Evolutionary conservation across 2,329 filamentous ascomycete species (phyloP).

Genomic region (Sclerotinia trifoliorum): DNA sequence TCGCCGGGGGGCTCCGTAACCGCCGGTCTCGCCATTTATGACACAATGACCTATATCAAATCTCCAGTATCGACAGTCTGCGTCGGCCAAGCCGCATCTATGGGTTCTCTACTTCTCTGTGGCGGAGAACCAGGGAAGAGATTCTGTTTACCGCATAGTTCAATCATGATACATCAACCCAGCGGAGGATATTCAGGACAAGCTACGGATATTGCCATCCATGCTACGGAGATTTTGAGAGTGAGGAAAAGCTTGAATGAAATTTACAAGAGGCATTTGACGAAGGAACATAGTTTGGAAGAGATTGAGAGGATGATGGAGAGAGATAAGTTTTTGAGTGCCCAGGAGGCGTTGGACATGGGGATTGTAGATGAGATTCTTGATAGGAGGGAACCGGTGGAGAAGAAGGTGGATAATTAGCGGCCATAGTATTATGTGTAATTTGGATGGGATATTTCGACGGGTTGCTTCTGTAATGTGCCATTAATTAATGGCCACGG

Average conservation of each 20-base stretch:
- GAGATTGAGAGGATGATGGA: conserved; percentile 96
- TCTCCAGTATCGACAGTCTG: conserved; percentile 93
- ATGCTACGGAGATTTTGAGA: conserved; percentile 92
- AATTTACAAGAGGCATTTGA: conserved; percentile 86
- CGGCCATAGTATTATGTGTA: not conserved
- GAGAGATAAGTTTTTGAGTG: conserved; percentile 89
- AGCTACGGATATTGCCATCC: conserved; percentile 85
- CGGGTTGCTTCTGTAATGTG: not conserved
- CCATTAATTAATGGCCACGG: accelerated
- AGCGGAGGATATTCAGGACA: conserved; percentile 68
- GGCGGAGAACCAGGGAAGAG: conserved; percentile 83
- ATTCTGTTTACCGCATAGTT: conserved; percentile 86
- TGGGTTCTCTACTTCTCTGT: conserved; percentile 86
- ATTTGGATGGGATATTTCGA: not conserved
- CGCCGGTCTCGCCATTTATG: conserved; percentile 88
- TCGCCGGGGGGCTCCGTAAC: conserved; percentile 91
- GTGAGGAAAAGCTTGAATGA: conserved; percentile 82
- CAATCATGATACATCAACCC: conserved; percentile 97
- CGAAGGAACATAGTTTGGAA: conserved; percentile 73
- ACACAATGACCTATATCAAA: conserved; percentile 97
- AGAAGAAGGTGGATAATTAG: conserved; percentile 26
- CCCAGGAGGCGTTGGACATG: conserved; percentile 81
- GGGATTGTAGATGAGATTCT: conserved; percentile 92
- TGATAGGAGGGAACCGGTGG: conserved; percentile 51
- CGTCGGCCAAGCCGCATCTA: conserved; percentile 89